Conservation (phyloP, 2,329 filamentous ascomycete species). For the Calycina herbarum region DNA sequence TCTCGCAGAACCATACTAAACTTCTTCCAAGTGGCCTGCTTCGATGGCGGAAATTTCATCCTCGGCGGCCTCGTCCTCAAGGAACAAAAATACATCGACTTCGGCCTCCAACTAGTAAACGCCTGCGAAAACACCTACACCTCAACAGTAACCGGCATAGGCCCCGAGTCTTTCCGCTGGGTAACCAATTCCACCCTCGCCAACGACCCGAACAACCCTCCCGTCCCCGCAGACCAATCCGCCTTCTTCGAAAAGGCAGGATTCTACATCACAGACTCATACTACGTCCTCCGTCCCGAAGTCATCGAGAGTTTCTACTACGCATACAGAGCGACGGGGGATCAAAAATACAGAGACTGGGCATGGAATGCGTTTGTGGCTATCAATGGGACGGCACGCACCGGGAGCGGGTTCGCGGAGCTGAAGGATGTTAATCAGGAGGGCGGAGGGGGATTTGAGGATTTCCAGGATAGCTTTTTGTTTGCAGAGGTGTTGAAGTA, state of each 20-base stretch:
- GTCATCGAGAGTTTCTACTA: constrained; percentile 86
- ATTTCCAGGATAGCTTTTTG: constrained; percentile 85
- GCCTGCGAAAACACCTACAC: constrained; percentile 75
- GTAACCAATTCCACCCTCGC: constrained; percentile 43
- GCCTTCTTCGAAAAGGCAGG: constrained; percentile 66
- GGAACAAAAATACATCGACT: constrained; percentile 66
- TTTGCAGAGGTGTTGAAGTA: constrained; percentile 90
- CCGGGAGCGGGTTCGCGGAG: constrained; percentile 65
- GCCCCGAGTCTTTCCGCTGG: constrained; percentile 73
- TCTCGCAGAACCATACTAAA: background rate
- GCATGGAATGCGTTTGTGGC: constrained; percentile 75
- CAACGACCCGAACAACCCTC: constrained; percentile 43
- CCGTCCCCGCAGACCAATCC: constrained; percentile 45
- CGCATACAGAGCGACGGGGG: constrained; percentile 76
- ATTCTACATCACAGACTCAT: constrained; percentile 64
- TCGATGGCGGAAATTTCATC: constrained; percentile 82
- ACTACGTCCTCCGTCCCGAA: constrained; percentile 75
- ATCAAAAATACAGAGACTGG: constrained; percentile 77
- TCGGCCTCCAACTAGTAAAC: constrained; percentile 70
- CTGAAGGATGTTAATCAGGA: constrained; percentile 64
- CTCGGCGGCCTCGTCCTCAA: constrained; percentile 72
- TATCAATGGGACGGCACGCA: constrained; percentile 63
- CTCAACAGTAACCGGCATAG: constrained; percentile 68
- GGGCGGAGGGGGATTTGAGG: constrained; percentile 59
- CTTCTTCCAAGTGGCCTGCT: constrained; percentile 65